Percentiles rank a stretch among this genome's conserved stretches.
Conservation (phyloP, 2,329 filamentous ascomycete genomes). For the Colletotrichum navitas region DNA sequence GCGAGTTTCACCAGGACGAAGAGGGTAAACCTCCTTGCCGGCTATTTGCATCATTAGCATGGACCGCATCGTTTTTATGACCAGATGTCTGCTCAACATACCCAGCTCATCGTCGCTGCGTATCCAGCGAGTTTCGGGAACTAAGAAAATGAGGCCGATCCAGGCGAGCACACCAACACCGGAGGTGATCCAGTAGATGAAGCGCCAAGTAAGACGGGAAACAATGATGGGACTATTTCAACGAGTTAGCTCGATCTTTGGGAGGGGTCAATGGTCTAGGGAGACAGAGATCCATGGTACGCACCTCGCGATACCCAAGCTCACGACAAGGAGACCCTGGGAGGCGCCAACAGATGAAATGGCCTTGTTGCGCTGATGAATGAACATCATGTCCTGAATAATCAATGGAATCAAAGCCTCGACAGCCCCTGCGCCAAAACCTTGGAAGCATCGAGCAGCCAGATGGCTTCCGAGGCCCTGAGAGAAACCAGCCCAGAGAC, state of each 20-base stretch:
- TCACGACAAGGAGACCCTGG: slow-evolving; percentile 49
- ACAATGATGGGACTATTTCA: slow-evolving; percentile 47
- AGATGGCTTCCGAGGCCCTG: slow-evolving; percentile 49
- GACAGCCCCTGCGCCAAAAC: slow-evolving; percentile 52
- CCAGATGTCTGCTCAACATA: slow-evolving; percentile 1
- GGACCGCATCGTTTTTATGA: not conserved
- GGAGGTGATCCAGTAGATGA: slow-evolving; percentile 52
- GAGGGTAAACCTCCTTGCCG: slow-evolving; percentile 42
- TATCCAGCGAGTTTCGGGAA: slow-evolving; percentile 54
- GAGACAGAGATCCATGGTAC: not conserved
- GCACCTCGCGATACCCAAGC: slow-evolving; percentile 46
- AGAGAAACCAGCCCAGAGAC: slow-evolving; percentile 53
- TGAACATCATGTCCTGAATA: slow-evolving; percentile 55
- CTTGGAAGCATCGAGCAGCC: slow-evolving; percentile 51
- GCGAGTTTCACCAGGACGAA: slow-evolving; percentile 41
- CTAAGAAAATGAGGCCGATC: slow-evolving; percentile 50
- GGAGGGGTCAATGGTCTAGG: not conserved
- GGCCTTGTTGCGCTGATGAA: slow-evolving; percentile 53
- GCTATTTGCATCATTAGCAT: slow-evolving; percentile 21
- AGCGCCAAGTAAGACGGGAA: slow-evolving; percentile 51
- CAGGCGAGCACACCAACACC: slow-evolving; percentile 50
- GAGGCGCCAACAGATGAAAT: slow-evolving; percentile 50
- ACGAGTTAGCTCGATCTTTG: slow-evolving; percentile 2
- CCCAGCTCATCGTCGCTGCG: slow-evolving; percentile 50
- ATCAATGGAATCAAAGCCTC: slow-evolving; percentile 55